Evolutionary conservation across 495 filamentous ascomycete genomes (phyloP).

Genomic region (Penicillium steckii): DNA sequence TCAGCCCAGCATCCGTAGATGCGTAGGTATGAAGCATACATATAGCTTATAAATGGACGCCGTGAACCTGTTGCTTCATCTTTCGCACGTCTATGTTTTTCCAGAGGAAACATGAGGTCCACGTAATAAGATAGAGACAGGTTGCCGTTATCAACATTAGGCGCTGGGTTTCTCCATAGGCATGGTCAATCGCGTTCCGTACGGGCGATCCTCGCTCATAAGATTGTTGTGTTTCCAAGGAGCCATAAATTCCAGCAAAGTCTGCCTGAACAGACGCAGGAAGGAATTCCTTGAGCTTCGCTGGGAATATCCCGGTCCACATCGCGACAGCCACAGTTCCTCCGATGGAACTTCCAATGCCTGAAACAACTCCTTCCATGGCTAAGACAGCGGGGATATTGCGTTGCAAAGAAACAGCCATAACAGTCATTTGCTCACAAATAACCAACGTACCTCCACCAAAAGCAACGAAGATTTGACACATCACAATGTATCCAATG

Average conservation of each 20-base stretch:
- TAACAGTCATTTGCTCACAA: constrained; percentile 60
- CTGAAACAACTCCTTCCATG: constrained; percentile 54
- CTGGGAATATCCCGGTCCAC: constrained; percentile 59
- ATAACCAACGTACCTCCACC: constrained; percentile 55
- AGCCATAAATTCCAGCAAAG: constrained; percentile 48
- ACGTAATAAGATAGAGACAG: constrained; percentile 7
- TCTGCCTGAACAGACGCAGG: constrained; percentile 39
- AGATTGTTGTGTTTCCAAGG: constrained; percentile 43
- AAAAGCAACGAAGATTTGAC: constrained; percentile 67
- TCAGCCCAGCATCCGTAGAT: too few relatives aligned
- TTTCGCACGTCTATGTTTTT: constrained; percentile 6
- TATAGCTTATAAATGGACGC: background rate
- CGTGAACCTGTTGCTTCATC: constrained; percentile 8
- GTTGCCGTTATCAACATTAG: constrained; percentile 47
- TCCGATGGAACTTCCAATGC: constrained; percentile 63
- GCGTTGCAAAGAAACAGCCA: constrained; percentile 61
- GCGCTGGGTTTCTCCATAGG: constrained; percentile 54
- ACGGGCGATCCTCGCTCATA: constrained; percentile 47
- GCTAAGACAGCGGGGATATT: constrained; percentile 63
- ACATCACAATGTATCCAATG: constrained; percentile 66
- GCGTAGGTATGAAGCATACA: too few relatives aligned
- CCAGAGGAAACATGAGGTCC: constrained; percentile 7
- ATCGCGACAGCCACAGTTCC: constrained; percentile 57
- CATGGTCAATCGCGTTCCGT: constrained; percentile 47
- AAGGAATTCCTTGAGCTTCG: constrained; percentile 48